These are phyloP conservation scores for Pleurotus giganteus DNA, from an alignment of 768 basidiomycete genomes.

Conservation along the genomic window DNA sequence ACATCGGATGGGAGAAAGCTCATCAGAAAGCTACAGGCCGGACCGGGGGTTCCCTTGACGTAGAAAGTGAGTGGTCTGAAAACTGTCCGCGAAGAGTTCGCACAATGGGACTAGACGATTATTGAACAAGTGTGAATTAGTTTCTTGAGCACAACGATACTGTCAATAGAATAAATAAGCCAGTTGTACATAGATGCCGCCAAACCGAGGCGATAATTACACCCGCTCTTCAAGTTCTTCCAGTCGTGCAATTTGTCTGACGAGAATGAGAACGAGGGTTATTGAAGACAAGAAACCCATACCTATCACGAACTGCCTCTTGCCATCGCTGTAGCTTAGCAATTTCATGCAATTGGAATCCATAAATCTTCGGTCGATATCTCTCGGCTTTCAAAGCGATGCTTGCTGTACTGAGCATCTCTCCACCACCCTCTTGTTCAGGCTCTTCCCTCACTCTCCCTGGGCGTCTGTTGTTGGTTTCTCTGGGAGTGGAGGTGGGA, in stretches of 20 bases:
- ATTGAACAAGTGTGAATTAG: too few species aligned
- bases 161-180: conserved; percentile 72
- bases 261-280: conserved; percentile 3
- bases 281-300: conserved; percentile 22
- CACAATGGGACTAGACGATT: too few species aligned
- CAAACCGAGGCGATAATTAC: background rate
- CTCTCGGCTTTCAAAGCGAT: conserved; percentile 89
- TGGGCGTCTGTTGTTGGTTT: conserved; percentile 29
- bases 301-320: conserved; percentile 88
- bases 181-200: conserved; percentile 59
- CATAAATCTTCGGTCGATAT: conserved; percentile 92
- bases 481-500: conserved; percentile 22
- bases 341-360: conserved; percentile 93
- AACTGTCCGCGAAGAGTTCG: too few species aligned
- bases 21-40: background rate
- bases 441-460: conserved; percentile 47
- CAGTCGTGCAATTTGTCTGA: conserved; percentile 47
- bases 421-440: conserved; percentile 61
- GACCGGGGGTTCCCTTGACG: too few species aligned
- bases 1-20: too few species aligned
- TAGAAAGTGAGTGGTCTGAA: too few species aligned
- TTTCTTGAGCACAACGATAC: too few species aligned
- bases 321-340: conserved; percentile 96
- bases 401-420: conserved; percentile 71
- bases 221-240: conserved; percentile 40